A percentile compares a stretch with the other conserved stretches of the same genome.
Evolutionary conservation across 1,139 yeast species (phyloP).

Genomic region (Williopsis jadinii): DNA sequence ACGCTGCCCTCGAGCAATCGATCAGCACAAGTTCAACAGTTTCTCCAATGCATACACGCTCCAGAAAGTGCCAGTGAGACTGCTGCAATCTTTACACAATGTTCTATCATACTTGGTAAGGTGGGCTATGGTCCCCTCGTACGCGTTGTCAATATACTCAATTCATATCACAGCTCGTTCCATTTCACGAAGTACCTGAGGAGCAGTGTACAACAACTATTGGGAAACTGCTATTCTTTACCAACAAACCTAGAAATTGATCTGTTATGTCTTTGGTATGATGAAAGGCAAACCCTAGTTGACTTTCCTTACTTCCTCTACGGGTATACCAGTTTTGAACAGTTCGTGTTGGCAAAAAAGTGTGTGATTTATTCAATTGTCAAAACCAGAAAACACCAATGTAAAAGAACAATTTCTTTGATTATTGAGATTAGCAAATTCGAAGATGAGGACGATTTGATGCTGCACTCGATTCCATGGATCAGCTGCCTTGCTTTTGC

Average conservation of each 20-base stretch:
- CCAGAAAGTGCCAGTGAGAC: conserved; percentile 35
- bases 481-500: conserved; percentile 40
- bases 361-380: conserved; percentile 19
- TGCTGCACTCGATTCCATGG: conserved; percentile 30
- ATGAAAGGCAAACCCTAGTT: conserved; percentile 8
- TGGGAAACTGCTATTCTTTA: conserved; percentile 15
- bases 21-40: conserved; percentile 21
- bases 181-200: conserved; percentile 30
- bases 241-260: conserved; percentile 6
- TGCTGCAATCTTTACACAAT: conserved; percentile 23
- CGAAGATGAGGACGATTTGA: conserved; percentile 20
- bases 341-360: conserved; percentile 16
- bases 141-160: conserved; percentile 18
- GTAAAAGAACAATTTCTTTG: conserved; percentile 1
- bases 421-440: neutral
- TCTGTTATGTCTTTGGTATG: conserved; percentile 33
- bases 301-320: conserved; percentile 23
- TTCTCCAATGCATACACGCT: conserved; percentile 19
- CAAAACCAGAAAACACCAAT: conserved; percentile 14
- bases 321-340: conserved; percentile 14
- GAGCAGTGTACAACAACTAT: conserved; percentile 23
- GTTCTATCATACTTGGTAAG: conserved; percentile 27
- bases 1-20: too few species aligned
- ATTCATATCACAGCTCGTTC: conserved; percentile 26
- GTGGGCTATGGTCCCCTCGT: conserved; percentile 21